Evolutionary conservation across 257 asterid species (phyloP).

Genomic region (Plantago elongata): DNA sequence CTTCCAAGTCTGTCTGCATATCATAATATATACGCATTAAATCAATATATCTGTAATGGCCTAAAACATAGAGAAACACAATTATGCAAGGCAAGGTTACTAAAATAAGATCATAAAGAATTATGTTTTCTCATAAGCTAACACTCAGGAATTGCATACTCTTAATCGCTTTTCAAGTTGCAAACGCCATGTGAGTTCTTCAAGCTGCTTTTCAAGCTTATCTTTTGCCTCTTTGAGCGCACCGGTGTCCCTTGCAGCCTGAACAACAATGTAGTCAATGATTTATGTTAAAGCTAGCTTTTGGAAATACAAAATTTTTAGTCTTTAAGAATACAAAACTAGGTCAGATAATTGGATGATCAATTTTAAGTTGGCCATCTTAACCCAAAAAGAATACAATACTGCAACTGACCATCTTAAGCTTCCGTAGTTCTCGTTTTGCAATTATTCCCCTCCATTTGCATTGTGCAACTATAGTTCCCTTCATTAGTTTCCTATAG

Average conservation of each 20-base stretch:
- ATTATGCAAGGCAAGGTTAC: constrained; percentile 14
- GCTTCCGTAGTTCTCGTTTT: constrained; percentile 73
- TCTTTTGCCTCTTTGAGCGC: constrained; percentile 98
- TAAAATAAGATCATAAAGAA: constrained; percentile 1
- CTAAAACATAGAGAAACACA: constrained; percentile 6
- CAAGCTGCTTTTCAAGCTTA: constrained; percentile 92
- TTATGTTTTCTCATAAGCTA: constrained; percentile 3
- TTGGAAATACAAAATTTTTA: neutral
- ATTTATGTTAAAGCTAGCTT: neutral
- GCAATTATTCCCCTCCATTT: constrained; percentile 85
- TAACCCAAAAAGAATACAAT: constrained; percentile 15
- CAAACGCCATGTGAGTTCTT: constrained; percentile 95
- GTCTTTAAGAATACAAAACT: neutral
- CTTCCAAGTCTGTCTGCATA: constrained; percentile 88
- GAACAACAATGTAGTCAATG: constrained; percentile 23
- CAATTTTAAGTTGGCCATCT: constrained; percentile 6
- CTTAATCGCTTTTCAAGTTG: constrained; percentile 94
- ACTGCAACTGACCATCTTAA: constrained; percentile 63
- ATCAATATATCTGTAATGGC: constrained; percentile 12
- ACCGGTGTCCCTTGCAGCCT: constrained; percentile 99
- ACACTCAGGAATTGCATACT: constrained; percentile 37
- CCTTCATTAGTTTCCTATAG: constrained; percentile 65
- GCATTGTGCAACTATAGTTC: constrained; percentile 74
- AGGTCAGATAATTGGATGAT: neutral
- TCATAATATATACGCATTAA: constrained; percentile 2